Conservation (phyloP, 1,284 basidiomycete species). For the Cryptococcus neoformans region DNA sequence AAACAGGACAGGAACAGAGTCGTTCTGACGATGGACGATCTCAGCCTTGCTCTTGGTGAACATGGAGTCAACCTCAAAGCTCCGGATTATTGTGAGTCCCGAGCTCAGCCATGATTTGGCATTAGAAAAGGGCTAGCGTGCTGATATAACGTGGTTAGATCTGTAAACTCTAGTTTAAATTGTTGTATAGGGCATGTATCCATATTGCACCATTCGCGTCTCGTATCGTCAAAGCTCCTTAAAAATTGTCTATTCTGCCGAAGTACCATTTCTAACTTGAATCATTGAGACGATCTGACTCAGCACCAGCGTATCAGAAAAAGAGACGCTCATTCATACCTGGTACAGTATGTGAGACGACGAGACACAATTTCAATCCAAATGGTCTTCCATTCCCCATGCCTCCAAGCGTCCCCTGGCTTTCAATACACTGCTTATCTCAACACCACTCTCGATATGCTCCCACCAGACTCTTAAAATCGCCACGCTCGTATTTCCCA, state of each 20-base stretch:
- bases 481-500: conserved; percentile 16
- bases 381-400: conserved; percentile 17
- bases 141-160: no score
- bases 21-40: conserved; percentile 97
- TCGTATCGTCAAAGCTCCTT: no score
- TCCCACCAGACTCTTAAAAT: conserved; percentile 23
- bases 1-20: conserved; percentile 80
- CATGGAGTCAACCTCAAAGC: conserved; percentile 95
- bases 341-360: no score
- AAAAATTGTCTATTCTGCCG: no score
- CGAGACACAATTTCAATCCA: background rate
- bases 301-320: background rate
- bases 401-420: conserved; percentile 15
- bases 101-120: background rate
- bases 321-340: no score
- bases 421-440: background rate
- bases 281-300: no score
- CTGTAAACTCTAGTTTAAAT: no score
- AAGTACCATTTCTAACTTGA: no score
- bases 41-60: conserved; percentile 85
- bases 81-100: conserved; percentile 63
- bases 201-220: no score
- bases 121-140: no score
- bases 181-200: no score
- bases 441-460: conserved; percentile 1